These are phyloP conservation scores for Aristolochia contorta DNA, from an alignment of 164 flowering plant species.

Conservation along the genomic window DNA sequence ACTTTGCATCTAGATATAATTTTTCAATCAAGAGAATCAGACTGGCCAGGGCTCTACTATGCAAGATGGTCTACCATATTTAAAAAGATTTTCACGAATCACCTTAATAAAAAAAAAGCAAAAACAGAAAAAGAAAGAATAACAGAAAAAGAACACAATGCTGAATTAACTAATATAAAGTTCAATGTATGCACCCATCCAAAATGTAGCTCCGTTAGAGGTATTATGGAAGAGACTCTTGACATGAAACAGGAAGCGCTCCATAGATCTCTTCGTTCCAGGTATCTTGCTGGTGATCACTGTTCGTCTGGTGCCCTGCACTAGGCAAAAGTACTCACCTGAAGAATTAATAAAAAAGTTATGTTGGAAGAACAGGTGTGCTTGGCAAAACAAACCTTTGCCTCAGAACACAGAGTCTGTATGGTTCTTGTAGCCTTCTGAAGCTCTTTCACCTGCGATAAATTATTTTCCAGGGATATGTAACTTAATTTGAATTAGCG, in stretches of 20 bases:
- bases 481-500: no score
- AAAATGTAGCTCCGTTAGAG: constrained; percentile 58
- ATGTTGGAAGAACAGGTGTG: not conserved
- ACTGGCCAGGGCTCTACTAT: no score
- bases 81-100: no score
- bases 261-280: constrained; percentile 76
- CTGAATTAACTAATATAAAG: not conserved
- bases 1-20: not conserved
- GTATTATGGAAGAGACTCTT: constrained; percentile 68
- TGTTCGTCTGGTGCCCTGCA: constrained; percentile 62
- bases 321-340: not conserved
- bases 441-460: constrained; percentile 57
- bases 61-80: not conserved
- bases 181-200: constrained; percentile 54
- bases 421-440: constrained; percentile 88
- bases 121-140: not conserved
- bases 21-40: not conserved
- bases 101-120: not conserved
- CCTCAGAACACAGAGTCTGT: constrained; percentile 84
- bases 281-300: constrained; percentile 71
- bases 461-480: no score
- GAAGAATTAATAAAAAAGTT: not conserved
- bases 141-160: not conserved
- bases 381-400: constrained; percentile 44
- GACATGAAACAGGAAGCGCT: constrained; percentile 70